A percentile compares a stretch with the other conserved stretches of the same genome.
These are phyloP conservation scores for Stenocarpella maydis DNA, from an alignment of 2,329 filamentous ascomycete species.

Conservation along the genomic window DNA sequence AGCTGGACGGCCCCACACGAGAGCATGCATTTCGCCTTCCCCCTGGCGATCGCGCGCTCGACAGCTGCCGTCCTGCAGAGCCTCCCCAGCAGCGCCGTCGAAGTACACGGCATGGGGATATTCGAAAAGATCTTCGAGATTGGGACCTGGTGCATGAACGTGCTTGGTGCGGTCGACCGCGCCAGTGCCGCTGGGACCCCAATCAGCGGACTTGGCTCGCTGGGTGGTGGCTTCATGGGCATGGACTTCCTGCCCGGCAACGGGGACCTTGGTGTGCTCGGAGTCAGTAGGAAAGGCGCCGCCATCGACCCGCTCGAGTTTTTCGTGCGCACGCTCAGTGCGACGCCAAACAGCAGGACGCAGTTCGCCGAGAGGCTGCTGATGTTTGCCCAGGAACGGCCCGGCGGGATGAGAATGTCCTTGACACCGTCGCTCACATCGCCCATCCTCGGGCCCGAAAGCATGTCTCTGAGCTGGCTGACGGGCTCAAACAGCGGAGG, in stretches of 20 bases:
- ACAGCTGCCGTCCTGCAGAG: constrained; percentile 55
- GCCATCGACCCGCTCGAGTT: constrained; percentile 52
- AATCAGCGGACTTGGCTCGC: constrained; percentile 34
- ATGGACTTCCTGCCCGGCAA: constrained; percentile 45
- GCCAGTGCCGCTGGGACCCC: constrained; percentile 39
- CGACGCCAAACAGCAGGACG: constrained; percentile 52
- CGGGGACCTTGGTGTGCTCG: constrained; percentile 45
- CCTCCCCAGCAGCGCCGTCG: constrained; percentile 51
- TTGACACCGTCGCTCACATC: constrained; percentile 44
- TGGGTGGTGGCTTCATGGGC: constrained; percentile 36
- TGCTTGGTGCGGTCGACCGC: constrained; percentile 49
- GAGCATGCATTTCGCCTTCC: constrained; percentile 69
- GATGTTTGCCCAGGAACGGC: constrained; percentile 51
- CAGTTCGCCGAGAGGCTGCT: constrained; percentile 54
- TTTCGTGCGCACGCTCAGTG: constrained; percentile 53
- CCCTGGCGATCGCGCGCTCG: constrained; percentile 68
- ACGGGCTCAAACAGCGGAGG: neutral
- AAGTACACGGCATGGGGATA: constrained; percentile 59
- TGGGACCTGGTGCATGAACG: constrained; percentile 54
- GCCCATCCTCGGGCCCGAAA: constrained; percentile 33
- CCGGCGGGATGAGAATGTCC: constrained; percentile 47
- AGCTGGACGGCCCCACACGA: constrained; percentile 65
- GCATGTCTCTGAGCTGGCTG: constrained; percentile 22
- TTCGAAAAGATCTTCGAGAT: constrained; percentile 61
- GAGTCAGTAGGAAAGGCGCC: constrained; percentile 44